phyloP scores from a whole-genome alignment of 371 early-diverging fungal genomes.

The Dinochytrium kinnereticum region DNA sequence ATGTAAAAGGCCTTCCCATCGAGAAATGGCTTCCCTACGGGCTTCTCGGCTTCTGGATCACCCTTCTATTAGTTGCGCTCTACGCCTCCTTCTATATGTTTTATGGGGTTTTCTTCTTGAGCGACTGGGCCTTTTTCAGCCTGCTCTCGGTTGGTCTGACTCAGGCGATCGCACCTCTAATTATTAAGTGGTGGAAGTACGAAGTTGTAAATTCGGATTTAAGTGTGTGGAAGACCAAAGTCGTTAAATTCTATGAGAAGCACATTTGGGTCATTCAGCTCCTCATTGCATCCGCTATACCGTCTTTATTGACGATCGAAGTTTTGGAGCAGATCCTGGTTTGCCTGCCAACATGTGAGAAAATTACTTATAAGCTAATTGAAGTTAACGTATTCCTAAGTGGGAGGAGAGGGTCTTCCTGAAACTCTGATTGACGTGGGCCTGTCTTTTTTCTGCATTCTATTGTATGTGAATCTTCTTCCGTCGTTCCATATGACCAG shows the following conservation, averaged over 20 bases:
- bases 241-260: conserved; percentile 27
- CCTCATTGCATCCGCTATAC: conserved; percentile 14
- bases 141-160: conserved; percentile 35
- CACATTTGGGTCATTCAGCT: conserved; percentile 34
- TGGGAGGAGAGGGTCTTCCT: conserved; percentile 28
- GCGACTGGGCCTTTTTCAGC: conserved; percentile 31
- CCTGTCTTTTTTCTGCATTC: conserved; percentile 25
- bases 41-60: conserved; percentile 38
- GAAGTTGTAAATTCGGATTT: conserved; percentile 6
- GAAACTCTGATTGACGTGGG: conserved; percentile 32
- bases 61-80: conserved; percentile 24
- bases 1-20: conserved; percentile 34
- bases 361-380: conserved; percentile 7
- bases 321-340: conserved; percentile 24
- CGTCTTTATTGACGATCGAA: conserved; percentile 23
- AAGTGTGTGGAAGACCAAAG: conserved; percentile 19
- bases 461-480: conserved; percentile 32
- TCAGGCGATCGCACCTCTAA: conserved; percentile 20
- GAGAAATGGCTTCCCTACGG: conserved; percentile 45
- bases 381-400: conserved; percentile 8
- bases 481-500: conserved; percentile 32
- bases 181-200: conserved; percentile 32
- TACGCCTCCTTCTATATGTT: not conserved
- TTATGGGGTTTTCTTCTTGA: conserved; percentile 25
- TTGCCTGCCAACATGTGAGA: conserved; percentile 32